Percentiles rank a stretch among this genome's conserved stretches.
phyloP scores from a whole-genome alignment of 225 moss, liverwort and hornwort species.

The Asterella californica region DNA sequence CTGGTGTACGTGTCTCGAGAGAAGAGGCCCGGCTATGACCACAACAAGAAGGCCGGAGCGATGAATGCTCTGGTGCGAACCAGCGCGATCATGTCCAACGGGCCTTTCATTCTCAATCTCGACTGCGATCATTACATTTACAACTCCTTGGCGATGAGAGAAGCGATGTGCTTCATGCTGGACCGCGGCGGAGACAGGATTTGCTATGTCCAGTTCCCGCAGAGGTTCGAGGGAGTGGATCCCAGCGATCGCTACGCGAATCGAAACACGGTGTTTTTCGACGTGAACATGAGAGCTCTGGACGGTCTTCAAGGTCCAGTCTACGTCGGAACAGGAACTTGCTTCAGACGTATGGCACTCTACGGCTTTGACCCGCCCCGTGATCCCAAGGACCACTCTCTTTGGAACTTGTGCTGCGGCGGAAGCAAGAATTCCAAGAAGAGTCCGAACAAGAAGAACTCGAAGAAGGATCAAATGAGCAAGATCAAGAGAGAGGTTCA shows the following conservation, averaged over 20 bases:
- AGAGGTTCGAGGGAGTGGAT: conserved; percentile 82
- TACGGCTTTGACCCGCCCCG: conserved; percentile 83
- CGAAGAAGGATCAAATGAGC: conserved; percentile 26
- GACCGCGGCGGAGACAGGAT: conserved; percentile 74
- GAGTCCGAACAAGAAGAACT: too few species aligned
- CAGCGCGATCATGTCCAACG: conserved; percentile 38
- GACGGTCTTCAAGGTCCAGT: conserved; percentile 69
- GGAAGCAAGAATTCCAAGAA: too few species aligned
- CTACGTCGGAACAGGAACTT: conserved; percentile 77
- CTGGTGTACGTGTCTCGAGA: conserved; percentile 19
- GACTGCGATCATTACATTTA: not conserved
- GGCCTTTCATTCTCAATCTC: not conserved
- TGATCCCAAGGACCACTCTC: conserved; percentile 46
- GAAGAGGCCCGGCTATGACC: conserved; percentile 34
- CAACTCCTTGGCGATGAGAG: not conserved
- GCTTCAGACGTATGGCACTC: conserved; percentile 67
- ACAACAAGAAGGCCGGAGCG: conserved; percentile 89
- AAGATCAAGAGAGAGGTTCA: conserved; percentile 48
- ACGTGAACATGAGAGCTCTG: conserved; percentile 1
- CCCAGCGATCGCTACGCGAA: conserved; percentile 88
- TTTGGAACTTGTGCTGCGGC: conserved; percentile 25
- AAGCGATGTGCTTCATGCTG: not conserved
- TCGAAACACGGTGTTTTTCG: conserved; percentile 66
- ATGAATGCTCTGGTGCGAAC: conserved; percentile 71
- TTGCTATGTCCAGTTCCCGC: conserved; percentile 79